Base-by-base conservation (phyloP, 2,329 filamentous ascomycete species). In the Mollisiaceae sp. region DNA sequence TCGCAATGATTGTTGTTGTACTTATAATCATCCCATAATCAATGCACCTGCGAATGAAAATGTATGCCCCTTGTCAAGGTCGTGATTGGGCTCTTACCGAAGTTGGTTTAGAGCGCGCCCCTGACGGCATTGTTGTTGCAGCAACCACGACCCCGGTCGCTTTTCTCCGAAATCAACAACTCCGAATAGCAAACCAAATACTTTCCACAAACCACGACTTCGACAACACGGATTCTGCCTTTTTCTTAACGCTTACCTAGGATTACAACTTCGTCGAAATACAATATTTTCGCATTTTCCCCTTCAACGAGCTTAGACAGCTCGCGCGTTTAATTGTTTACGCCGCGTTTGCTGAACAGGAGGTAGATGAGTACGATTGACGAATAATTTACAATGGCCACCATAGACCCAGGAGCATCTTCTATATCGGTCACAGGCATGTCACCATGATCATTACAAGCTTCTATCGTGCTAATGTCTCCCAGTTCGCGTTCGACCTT, bases 401-500 rank as follows among this genome's bases (percentile, higher is more conserved):
- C 52, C 50, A 38, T 65, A 69, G 70, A 71, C 57, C 61, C 71
- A 39, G 75, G 72, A 71, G 75, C 75, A 20, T 77, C 75, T 68
- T 77, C 76, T 14, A 77, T 77, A 35, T 77, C 75, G 35, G 76
- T 77, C 43, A 72, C 75, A 59, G 75, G 75, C 76, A 76, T 52
- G 69, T 22, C 15, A 5, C 2, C 22, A 11, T 2, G 35, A 18
- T 15, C 12, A 8, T 32, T 22, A 27, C 24, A 43, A 27, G 12
- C 4, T 32, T 14, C 39, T 14, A 8, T 24, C 58, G 36, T 63
- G 38, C 69, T 75, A 66, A 76, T 22, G 14, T 12, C 55, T 54
- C 60, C 22, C 72, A 89, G 88, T 91, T 69, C 87, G 89, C 75
- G 89, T 91, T 71, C 86, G 89, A 72, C 89, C 89, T 6, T 91